Evolutionary conservation across 257 asterid species (phyloP), one percentile per base, ranked within the genome.

Genomic region (Agastache rugosa): DNA sequence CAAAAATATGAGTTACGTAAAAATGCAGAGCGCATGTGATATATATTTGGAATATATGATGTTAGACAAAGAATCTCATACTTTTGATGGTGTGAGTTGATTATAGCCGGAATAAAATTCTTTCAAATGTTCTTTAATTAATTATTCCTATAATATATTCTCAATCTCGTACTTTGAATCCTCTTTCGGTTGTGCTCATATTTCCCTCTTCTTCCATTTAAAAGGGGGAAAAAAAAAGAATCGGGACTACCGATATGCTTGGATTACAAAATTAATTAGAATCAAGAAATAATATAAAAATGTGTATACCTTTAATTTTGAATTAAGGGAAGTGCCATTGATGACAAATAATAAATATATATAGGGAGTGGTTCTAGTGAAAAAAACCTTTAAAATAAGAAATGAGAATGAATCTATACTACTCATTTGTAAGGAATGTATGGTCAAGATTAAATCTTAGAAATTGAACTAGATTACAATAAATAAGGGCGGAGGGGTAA

Each of bases 61-160:
- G 67, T 67, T 59, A 71, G 61, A 69, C 79, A 81, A 15, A 77
- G 86, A 88, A 86, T 86, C 85, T 75, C 80, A 77, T 74, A 76
- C 83, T 71, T 75, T 51, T 77, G 22, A 68, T 78, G 65, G 77
- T 71, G 67, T 73, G 74, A 34, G 63, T 29, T 69, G 68, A 77
- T 60, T 77, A 53, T 27, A 76, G 76, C 47, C 74, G 59, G 75
- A 75, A 76, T 75, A 61, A 63, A 64, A 66, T 50, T 60, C 31
- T 68, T 66, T 72, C 66, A 71, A 82, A 65, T 71, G 67, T 67
- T 75, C 74, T 29, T 60, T 58, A 25, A 34, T 65, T 60, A 39
- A 69, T 69, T 76, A 42, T 48, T 71, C 64, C 29, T 23, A 1
- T 12, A 25, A 51, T 27, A 35, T 74, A 48, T 61, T 69, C 72